Conservation (phyloP, 2,329 filamentous ascomycete genomes). For the Aphanoascus verrucosus region DNA sequence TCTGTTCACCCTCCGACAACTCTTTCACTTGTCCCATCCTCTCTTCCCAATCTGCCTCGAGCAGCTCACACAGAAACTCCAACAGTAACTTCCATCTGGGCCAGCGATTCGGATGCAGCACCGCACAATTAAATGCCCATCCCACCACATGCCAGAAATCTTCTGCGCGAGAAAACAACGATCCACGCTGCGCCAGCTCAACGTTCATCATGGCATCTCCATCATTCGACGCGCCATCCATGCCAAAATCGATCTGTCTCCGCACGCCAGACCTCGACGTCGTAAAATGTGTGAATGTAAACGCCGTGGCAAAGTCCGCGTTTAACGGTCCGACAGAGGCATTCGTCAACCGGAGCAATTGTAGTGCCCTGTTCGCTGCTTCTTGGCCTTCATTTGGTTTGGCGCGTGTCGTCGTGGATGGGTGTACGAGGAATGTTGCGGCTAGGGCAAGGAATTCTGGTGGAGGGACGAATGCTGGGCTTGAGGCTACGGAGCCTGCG, state of each 20-base stretch:
- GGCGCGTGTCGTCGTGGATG: slow-evolving; percentile 63
- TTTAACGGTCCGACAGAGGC: slow-evolving; percentile 57
- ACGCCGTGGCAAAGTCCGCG: slow-evolving; percentile 59
- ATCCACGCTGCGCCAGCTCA: slow-evolving; percentile 51
- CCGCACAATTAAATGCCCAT: slow-evolving; percentile 88
- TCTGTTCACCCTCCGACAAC: not conserved
- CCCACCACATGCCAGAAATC: slow-evolving; percentile 85
- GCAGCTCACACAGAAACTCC: slow-evolving; percentile 50
- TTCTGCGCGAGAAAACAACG: slow-evolving; percentile 63
- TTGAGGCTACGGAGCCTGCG: slow-evolving; percentile 27
- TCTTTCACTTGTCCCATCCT: slow-evolving; percentile 20
- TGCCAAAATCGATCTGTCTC: slow-evolving; percentile 15
- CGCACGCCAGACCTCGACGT: slow-evolving; percentile 24
- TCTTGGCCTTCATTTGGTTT: slow-evolving; percentile 50
- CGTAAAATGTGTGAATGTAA: slow-evolving; percentile 49
- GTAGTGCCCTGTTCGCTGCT: slow-evolving; percentile 55
- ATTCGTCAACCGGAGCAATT: slow-evolving; percentile 59
- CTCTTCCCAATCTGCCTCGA: slow-evolving; percentile 37
- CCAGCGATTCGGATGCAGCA: slow-evolving; percentile 64
- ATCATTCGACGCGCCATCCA: slow-evolving; percentile 22
- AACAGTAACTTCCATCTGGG: slow-evolving; percentile 71
- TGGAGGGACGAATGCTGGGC: slow-evolving; percentile 54
- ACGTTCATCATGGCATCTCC: slow-evolving; percentile 43
- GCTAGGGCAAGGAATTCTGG: slow-evolving; percentile 64
- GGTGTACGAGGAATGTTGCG: slow-evolving; percentile 74